These are phyloP conservation scores for Aspergillus fijiensis DNA, from an alignment of 2,329 filamentous ascomycete species.

Conservation along the genomic window DNA sequence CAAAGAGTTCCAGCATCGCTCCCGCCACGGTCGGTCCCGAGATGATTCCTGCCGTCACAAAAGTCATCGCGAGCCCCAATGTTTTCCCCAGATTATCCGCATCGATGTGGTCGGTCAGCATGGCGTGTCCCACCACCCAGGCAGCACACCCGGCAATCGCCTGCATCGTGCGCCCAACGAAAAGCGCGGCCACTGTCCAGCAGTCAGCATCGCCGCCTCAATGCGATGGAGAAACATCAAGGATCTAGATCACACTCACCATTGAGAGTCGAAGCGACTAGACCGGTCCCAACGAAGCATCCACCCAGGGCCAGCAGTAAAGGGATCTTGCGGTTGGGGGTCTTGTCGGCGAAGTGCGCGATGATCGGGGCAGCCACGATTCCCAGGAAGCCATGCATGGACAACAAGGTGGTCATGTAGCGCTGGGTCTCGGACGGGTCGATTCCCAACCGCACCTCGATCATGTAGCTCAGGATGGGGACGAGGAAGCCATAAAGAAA, in stretches of 20 bases:
- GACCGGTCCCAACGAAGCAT: constrained; percentile 27
- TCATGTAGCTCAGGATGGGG: constrained; percentile 35
- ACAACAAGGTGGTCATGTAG: constrained; percentile 25
- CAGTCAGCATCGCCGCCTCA: neutral
- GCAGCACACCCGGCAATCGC: constrained; percentile 27
- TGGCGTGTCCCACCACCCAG: constrained; percentile 36
- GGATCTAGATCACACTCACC: constrained; percentile 13
- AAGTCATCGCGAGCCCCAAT: constrained; percentile 25
- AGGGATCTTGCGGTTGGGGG: constrained; percentile 23
- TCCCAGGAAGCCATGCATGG: constrained; percentile 28
- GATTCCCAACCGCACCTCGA: constrained; percentile 28
- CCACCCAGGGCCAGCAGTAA: constrained; percentile 26
- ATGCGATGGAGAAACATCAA: neutral
- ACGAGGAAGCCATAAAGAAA: constrained; percentile 37
- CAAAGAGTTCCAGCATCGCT: constrained; percentile 26
- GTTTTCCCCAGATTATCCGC: constrained; percentile 28
- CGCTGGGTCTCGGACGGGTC: constrained; percentile 26
- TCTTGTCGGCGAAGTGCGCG: constrained; percentile 30
- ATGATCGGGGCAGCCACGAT: constrained; percentile 26
- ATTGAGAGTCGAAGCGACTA: constrained; percentile 23
- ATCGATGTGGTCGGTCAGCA: constrained; percentile 29
- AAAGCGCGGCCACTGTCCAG: constrained; percentile 20
- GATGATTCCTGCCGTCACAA: constrained; percentile 29
- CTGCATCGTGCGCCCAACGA: constrained; percentile 32
- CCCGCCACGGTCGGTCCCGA: constrained; percentile 32